Percentiles rank a stretch among this genome's conserved stretches.
These are phyloP conservation scores for Ogataea nakhonphanomensis DNA, from an alignment of 805 yeast species.

Conservation along the genomic window DNA sequence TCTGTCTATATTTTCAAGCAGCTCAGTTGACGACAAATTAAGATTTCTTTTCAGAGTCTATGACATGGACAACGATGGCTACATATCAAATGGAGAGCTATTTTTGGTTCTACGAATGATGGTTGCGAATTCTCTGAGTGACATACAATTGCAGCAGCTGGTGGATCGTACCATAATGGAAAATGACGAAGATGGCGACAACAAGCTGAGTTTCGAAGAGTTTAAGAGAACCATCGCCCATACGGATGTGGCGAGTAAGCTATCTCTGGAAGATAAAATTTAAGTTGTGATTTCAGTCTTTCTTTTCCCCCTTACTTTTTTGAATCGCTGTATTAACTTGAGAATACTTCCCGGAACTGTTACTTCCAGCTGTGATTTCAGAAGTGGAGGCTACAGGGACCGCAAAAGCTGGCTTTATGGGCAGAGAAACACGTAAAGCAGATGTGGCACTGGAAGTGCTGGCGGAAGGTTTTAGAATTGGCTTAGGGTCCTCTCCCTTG, in stretches of 20 bases:
- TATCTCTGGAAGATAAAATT: conserved; percentile 30
- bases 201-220: conserved; percentile 80
- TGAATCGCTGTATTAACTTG: conserved; percentile 18
- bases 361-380: conserved; percentile 11
- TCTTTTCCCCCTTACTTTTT: conserved; percentile 29
- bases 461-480: not conserved
- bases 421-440: conserved; percentile 14
- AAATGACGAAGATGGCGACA: conserved; percentile 85
- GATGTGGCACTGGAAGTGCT: conserved; percentile 4
- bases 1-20: conserved; percentile 76
- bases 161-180: conserved; percentile 97
- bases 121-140: conserved; percentile 91
- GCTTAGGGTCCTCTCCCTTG: conserved; percentile 13
- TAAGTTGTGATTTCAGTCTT: conserved; percentile 18
- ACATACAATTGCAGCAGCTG: conserved; percentile 86
- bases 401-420: conserved; percentile 21
- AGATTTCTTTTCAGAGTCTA: conserved; percentile 89
- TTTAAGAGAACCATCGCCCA: conserved; percentile 65
- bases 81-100: conserved; percentile 90
- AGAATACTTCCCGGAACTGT: conserved; percentile 17
- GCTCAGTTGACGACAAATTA: conserved; percentile 76
- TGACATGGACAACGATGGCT: conserved; percentile 95
- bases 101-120: conserved; percentile 89
- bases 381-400: conserved; percentile 17
- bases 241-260: conserved; percentile 32